Evolutionary conservation across 2,329 filamentous ascomycete genomes (phyloP).

Genomic region (Thermoascus crustaceus): DNA sequence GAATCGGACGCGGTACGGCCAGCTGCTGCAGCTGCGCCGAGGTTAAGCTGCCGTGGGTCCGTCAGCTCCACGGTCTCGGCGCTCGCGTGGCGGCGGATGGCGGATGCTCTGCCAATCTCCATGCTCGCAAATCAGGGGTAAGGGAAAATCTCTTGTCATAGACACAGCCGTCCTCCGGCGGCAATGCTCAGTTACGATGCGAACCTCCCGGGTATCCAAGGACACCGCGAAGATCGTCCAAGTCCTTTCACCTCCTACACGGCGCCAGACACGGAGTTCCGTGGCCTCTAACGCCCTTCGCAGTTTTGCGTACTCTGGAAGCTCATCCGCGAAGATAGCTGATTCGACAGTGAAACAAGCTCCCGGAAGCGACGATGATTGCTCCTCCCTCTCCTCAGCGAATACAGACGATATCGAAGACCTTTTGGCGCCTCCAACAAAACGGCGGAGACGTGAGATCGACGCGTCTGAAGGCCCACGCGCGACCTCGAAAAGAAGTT

Average conservation of each 20-base stretch:
- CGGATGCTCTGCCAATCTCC: constrained; percentile 1
- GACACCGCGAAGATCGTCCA: constrained; percentile 52
- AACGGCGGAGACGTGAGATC: constrained; percentile 43
- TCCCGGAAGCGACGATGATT: constrained; percentile 22
- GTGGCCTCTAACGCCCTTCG: constrained; percentile 17
- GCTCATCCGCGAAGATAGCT: constrained; percentile 7
- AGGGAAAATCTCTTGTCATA: too few species aligned
- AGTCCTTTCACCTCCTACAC: constrained; percentile 33
- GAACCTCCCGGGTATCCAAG: constrained; percentile 50
- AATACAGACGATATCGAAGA: constrained; percentile 52
- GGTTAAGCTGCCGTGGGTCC: constrained; percentile 6
- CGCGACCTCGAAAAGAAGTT: constrained; percentile 11
- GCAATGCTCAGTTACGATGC: too few species aligned
- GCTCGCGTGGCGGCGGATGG: constrained; percentile 3
- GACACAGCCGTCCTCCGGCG: too few species aligned
- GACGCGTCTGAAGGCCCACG: constrained; percentile 16
- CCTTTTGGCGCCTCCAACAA: constrained; percentile 29
- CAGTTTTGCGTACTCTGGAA: constrained; percentile 19
- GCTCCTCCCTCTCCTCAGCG: constrained; percentile 28
- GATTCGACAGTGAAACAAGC: constrained; percentile 20
- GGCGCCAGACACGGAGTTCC: constrained; percentile 39
- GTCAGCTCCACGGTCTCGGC: constrained; percentile 1
- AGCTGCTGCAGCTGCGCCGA: too few species aligned
- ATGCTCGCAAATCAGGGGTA: background rate
- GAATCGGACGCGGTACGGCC: too few species aligned